Evolutionary conservation across 192 early-diverging fungal species (phyloP).

Genomic region (Podila clonocystis): DNA sequence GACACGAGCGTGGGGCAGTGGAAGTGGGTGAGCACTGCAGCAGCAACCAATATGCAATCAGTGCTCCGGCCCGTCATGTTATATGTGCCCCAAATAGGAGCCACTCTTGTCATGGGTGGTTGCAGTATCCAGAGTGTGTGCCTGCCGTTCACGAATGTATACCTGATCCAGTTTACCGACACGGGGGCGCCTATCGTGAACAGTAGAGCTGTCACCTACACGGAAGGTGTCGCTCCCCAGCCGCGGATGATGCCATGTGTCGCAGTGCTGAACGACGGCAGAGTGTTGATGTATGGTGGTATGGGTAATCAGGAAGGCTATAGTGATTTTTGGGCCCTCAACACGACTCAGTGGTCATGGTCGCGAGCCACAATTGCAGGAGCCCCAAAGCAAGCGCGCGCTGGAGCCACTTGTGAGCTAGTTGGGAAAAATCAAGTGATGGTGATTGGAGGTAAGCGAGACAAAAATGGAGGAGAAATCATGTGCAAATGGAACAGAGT

Average conservation of each 20-base stretch:
- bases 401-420: conserved; percentile 27
- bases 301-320: not conserved
- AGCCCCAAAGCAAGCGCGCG: conserved; percentile 7
- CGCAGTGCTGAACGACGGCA: conserved; percentile 14
- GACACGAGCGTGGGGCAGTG: conserved; percentile 12
- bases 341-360: conserved; percentile 11
- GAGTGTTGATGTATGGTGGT: conserved; percentile 47
- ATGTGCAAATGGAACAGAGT: not conserved
- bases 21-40: conserved; percentile 12
- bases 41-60: not conserved
- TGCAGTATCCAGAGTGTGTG: conserved; percentile 5
- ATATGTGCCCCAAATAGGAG: conserved; percentile 11
- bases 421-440: conserved; percentile 22
- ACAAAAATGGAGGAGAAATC: not conserved
- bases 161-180: conserved; percentile 14
- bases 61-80: conserved; percentile 22
- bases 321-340: conserved; percentile 27
- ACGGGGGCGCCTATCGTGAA: not conserved
- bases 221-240: not conserved
- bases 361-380: not conserved
- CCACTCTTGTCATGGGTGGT: conserved; percentile 37
- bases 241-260: conserved; percentile 21
- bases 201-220: not conserved
- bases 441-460: conserved; percentile 28
- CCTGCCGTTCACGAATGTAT: conserved; percentile 8